These are phyloP conservation scores for Plantago major DNA, from an alignment of 257 asterid genomes.

Conservation along the genomic window DNA sequence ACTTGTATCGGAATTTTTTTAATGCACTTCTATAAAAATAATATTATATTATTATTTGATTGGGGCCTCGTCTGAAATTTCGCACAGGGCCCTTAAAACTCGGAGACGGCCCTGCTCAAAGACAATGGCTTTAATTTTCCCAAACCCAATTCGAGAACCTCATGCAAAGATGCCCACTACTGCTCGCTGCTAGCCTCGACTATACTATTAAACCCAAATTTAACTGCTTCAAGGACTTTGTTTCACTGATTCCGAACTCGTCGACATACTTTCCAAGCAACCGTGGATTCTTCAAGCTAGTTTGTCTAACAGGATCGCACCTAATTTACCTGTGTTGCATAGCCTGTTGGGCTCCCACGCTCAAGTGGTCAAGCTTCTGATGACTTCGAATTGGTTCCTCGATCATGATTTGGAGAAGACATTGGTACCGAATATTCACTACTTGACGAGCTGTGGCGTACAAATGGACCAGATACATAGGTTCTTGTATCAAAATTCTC, in stretches of 20 bases:
- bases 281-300: not conserved
- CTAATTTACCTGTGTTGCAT: not conserved
- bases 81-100: too few species aligned
- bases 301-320: not conserved
- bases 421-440: conserved; percentile 1
- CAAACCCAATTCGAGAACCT: conserved; percentile 7
- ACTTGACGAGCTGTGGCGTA: conserved; percentile 2
- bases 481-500: not conserved
- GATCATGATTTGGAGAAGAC: not conserved
- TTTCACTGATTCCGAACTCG: not conserved
- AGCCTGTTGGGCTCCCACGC: not conserved
- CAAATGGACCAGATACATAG: not conserved
- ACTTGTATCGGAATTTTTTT: too few species aligned
- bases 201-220: conserved; percentile 4
- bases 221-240: conserved; percentile 7
- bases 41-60: too few species aligned
- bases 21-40: too few species aligned
- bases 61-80: too few species aligned
- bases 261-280: not conserved
- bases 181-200: not conserved
- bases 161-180: not conserved
- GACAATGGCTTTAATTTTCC: conserved; percentile 11
- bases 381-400: conserved; percentile 2
- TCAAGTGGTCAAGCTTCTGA: conserved; percentile 1
- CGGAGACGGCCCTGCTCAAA: too few species aligned